Base-by-base conservation (phyloP, 2,329 filamentous ascomycete genomes). In the Albifimbria verrucaria region DNA sequence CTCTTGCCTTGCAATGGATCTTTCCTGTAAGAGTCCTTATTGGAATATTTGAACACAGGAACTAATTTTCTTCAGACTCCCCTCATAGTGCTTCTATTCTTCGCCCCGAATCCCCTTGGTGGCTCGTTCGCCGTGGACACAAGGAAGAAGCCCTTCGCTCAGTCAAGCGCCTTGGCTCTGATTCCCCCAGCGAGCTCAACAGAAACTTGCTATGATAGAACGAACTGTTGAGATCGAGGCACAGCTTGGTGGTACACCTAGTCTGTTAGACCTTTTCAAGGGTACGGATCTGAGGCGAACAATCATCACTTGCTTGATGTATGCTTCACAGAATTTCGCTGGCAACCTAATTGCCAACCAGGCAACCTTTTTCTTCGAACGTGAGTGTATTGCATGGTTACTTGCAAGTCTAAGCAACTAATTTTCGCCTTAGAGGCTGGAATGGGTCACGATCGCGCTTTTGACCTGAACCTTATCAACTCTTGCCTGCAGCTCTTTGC, bases 1-100 rank as follows among this genome's bases (percentile, higher is more conserved):
- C 76, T 0, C 77, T 73, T 50, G 74, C 68, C 0, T 52, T 77
- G 2, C 75, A 78, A 56, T 78, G 76, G 75, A 59, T 67, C 1
- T 78, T 72, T 68, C 72, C 73, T 1, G 60, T 36, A 36, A 36
- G 28, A 10, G 28, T 36, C n/a, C 28, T n/a, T n/a, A n/a, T 36
- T n/a, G 28, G 10, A n/a, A 10, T n/a, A 36, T 10, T n/a, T n/a
- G n/a, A 36, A 36, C 28, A 36, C 28, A 10, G n/a, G n/a, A 10
- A 36, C 28, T 36, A n/a, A 36, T 36, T 10, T n/a, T 10, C 28
- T n/a, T n/a, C n/a, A 36, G 28, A 36, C 71, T 1, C 64, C 70
- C 10, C 64, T 78, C 4, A 53, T 77, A 3, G 52, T 70, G 1
- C 64, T 62, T 2, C 58, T 73, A 2, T 41, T 65, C 9, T 69